Evolutionary conservation across 208 protist genomes (phyloP).

Genomic region (Cochliopodium minus): DNA sequence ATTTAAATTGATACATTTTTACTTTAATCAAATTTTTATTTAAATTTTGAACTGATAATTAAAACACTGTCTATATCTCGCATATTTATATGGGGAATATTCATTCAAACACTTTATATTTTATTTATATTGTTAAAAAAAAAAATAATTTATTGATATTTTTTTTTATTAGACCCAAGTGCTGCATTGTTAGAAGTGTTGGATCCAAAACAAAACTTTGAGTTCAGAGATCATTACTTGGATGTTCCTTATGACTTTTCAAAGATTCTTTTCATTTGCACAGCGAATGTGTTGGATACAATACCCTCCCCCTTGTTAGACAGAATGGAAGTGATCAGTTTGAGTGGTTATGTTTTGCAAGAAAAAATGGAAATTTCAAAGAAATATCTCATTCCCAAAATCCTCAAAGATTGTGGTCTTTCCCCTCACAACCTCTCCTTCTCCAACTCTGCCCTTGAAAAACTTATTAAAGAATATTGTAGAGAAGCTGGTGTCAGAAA

Average conservation of each 20-base stretch:
- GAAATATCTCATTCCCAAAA: constrained; percentile 37
- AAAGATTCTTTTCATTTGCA: constrained; percentile 63
- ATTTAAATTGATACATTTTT: no score
- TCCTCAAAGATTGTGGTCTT: constrained; percentile 25
- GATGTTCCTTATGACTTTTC: constrained; percentile 52
- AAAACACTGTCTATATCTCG: no score
- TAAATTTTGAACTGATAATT: no score
- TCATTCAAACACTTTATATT: no score
- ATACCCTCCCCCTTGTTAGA: constrained; percentile 57
- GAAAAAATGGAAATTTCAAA: constrained; percentile 49
- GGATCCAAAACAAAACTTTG: constrained; percentile 56
- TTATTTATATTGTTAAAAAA: no score
- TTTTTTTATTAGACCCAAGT: constrained; percentile 52
- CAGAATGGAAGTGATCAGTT: constrained; percentile 54
- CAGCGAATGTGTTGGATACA: constrained; percentile 49
- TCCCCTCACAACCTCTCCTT: constrained; percentile 6
- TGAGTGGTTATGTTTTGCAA: constrained; percentile 47
- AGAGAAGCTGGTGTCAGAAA: constrained; percentile 54
- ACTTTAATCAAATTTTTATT: no score
- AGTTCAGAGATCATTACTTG: constrained; percentile 64
- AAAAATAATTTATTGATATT: no score
- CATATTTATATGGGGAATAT: no score
- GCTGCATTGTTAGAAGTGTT: constrained; percentile 60
- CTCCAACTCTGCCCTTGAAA: constrained; percentile 19
- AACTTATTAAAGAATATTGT: constrained; percentile 43